phyloP scores from a whole-genome alignment of 2,329 filamentous ascomycete species.

The Hypocrella siamensis region DNA sequence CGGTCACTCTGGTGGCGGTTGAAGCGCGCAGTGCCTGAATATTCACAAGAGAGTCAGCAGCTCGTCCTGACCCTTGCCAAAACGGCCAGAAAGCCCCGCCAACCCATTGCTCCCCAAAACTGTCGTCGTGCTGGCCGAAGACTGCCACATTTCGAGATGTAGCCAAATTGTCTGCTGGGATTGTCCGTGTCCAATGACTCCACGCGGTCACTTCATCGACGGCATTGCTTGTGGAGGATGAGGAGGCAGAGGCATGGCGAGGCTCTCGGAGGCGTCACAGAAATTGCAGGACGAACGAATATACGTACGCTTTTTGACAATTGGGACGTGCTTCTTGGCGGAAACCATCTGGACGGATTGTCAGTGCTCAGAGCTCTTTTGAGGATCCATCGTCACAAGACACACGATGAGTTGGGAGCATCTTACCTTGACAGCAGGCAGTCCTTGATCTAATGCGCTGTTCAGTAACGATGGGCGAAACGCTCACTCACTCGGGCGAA shows the following conservation, averaged over 20 bases:
- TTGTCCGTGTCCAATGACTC: no score
- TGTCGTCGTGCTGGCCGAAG: no score
- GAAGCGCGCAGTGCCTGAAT: conserved; percentile 81
- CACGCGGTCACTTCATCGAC: no score
- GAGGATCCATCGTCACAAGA: background rate
- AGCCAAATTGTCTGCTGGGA: no score
- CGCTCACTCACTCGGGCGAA: conserved; percentile 16
- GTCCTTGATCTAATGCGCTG: background rate
- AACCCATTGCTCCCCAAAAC: no score
- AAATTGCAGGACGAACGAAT: background rate
- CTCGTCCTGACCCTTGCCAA: no score
- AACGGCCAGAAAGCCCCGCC: no score
- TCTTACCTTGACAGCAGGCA: conserved; percentile 23
- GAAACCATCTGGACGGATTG: conserved; percentile 65
- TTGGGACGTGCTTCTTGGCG: conserved; percentile 98
- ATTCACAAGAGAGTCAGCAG: background rate
- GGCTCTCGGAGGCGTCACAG: background rate
- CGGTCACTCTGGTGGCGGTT: conserved; percentile 93
- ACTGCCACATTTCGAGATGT: no score
- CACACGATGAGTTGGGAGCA: background rate
- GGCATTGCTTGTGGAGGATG: no score
- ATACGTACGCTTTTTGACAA: conserved; percentile 99
- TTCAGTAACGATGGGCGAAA: background rate
- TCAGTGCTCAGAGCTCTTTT: conserved; percentile 12
- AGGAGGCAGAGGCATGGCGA: background rate